These are phyloP conservation scores for Rheum nobile DNA, from an alignment of 148 eudicot genomes.

Conservation along the genomic window DNA sequence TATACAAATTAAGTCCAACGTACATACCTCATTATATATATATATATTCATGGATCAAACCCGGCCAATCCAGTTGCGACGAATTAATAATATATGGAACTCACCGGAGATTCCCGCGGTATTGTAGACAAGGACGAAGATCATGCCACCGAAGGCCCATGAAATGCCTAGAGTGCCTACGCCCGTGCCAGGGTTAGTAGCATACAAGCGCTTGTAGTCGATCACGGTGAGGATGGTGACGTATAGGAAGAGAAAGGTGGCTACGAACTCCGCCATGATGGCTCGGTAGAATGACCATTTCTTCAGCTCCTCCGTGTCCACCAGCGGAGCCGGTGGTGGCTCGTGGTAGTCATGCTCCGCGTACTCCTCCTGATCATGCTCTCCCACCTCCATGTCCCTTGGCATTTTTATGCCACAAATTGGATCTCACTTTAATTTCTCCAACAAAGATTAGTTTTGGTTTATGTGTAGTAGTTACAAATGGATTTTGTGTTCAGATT, in stretches of 20 bases:
- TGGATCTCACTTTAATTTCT: no score
- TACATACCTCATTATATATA: no score
- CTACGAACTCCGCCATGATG: constrained; percentile 38
- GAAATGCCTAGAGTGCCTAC: constrained; percentile 52
- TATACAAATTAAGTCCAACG: no score
- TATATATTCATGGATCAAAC: no score
- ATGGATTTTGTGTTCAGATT: no score
- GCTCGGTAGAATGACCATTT: constrained; percentile 53
- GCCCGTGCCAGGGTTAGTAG: constrained; percentile 28
- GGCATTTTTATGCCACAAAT: no score
- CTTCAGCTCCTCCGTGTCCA: constrained; percentile 25
- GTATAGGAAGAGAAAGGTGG: constrained; percentile 45
- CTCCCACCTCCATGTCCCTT: no score
- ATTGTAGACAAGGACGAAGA: constrained; percentile 25
- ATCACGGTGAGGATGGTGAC: constrained; percentile 41
- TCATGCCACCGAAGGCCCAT: constrained; percentile 55
- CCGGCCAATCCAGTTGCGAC: no score
- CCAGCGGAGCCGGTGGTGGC: constrained; percentile 36
- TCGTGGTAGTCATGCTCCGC: constrained; percentile 33
- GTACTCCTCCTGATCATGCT: not conserved
- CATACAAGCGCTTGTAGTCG: constrained; percentile 32
- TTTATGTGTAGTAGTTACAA: no score
- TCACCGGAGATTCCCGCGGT: constrained; percentile 55
- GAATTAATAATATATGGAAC: not conserved
- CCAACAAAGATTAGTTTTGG: no score